A percentile compares a stretch with the other conserved stretches of the same genome.
These are phyloP conservation scores for Rhodamnia argentea DNA, from an alignment of 345 rosid genomes.

Conservation along the genomic window DNA sequence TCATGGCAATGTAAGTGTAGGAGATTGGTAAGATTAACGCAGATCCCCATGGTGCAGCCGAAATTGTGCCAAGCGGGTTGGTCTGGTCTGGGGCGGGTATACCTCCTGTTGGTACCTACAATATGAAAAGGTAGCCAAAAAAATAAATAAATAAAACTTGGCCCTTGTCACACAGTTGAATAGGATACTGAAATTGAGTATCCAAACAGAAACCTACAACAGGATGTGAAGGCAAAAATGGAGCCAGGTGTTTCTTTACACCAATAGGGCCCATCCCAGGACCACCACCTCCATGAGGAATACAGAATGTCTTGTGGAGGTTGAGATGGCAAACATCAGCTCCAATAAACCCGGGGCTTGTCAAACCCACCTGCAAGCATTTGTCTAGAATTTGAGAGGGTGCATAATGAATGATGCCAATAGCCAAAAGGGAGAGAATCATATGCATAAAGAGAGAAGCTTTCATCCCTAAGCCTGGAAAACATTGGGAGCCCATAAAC, in stretches of 20 bases:
- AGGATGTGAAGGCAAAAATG: slow-evolving; percentile 95
- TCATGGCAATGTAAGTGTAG: slow-evolving; percentile 90
- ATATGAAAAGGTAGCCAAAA: background rate
- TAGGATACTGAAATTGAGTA: background rate
- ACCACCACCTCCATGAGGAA: slow-evolving; percentile 99
- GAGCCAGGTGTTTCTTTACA: slow-evolving; percentile 94
- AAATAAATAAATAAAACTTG: background rate
- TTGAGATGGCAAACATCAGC: slow-evolving; percentile 99
- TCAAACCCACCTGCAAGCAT: slow-evolving; percentile 72
- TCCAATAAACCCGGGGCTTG: slow-evolving; percentile 96
- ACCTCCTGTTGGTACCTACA: slow-evolving; percentile 72
- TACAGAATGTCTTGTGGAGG: slow-evolving; percentile 97
- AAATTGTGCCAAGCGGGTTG: slow-evolving; percentile 69
- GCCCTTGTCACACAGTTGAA: background rate
- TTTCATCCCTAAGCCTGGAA: background rate
- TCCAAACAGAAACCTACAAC: slow-evolving; percentile 44
- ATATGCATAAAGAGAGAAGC: background rate
- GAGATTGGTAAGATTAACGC: slow-evolving; percentile 96
- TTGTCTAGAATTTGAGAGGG: background rate
- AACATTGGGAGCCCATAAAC: background rate
- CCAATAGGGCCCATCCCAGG: slow-evolving; percentile 99
- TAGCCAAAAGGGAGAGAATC: background rate
- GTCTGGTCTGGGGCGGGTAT: slow-evolving; percentile 65
- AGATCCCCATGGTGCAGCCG: slow-evolving; percentile 99
- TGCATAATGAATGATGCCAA: background rate